Evolutionary conservation across 1,284 basidiomycete genomes (phyloP).

Genomic region (Mycena sp.): DNA sequence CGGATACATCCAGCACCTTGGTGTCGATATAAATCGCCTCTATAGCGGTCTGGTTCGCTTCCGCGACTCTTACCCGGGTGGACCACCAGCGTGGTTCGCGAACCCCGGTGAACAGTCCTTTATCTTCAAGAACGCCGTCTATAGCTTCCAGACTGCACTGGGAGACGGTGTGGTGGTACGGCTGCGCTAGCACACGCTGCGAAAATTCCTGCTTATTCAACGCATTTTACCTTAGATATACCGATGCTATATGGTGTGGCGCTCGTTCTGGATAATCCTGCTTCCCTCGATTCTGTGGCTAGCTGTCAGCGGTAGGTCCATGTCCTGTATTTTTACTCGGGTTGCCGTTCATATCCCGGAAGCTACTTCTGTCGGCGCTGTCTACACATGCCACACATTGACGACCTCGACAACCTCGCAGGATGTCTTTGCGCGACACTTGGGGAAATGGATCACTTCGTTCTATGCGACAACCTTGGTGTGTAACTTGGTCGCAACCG

Average conservation of each 20-base stretch:
- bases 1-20: constrained; percentile 11
- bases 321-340: background rate
- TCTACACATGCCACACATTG: constrained; percentile 12
- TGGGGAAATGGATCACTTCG: constrained; percentile 14
- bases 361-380: constrained; percentile 15
- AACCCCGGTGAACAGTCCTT: constrained; percentile 18
- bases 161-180: constrained; percentile 28
- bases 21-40: constrained; percentile 15
- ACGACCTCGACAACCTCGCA: background rate
- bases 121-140: constrained; percentile 25
- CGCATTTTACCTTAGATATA: constrained; percentile 19
- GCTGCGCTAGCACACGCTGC: background rate
- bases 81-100: constrained; percentile 18
- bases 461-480: constrained; percentile 21
- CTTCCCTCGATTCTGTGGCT: constrained; percentile 22
- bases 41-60: constrained; percentile 10
- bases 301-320: background rate
- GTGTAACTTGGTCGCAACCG: constrained; percentile 22
- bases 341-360: background rate
- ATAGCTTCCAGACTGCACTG: constrained; percentile 19
- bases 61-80: constrained; percentile 16
- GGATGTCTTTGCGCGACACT: background rate
- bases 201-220: background rate
- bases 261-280: constrained; percentile 7
- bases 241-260: constrained; percentile 28